phyloP scores from a whole-genome alignment of 2,329 filamentous ascomycete species.

The Fusarium lateritium region DNA sequence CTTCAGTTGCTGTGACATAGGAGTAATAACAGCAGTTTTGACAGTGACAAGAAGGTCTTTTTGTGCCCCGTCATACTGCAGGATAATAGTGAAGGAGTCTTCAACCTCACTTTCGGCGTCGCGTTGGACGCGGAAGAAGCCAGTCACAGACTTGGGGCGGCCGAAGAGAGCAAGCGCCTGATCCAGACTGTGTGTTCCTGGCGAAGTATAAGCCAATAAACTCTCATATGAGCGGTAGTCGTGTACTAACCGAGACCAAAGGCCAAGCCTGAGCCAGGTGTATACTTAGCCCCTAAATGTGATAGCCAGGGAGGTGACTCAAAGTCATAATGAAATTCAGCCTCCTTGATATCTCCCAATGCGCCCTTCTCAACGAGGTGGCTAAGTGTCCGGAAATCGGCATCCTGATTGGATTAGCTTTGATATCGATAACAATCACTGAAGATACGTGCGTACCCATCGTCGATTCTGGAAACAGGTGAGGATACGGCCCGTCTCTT shows the following conservation, averaged over 20 bases:
- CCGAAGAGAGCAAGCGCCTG: constrained; percentile 40
- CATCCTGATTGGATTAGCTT: constrained; percentile 25
- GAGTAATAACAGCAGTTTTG: constrained; percentile 37
- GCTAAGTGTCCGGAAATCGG: constrained; percentile 40
- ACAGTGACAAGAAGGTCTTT: constrained; percentile 50
- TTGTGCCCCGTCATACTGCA: constrained; percentile 66
- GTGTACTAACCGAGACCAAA: constrained; percentile 57
- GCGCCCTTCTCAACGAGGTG: constrained; percentile 30
- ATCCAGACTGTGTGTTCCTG: constrained; percentile 45
- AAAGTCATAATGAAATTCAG: constrained; percentile 76
- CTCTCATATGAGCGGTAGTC: too few relatives aligned
- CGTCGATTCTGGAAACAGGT: constrained; percentile 45
- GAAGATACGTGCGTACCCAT: constrained; percentile 21
- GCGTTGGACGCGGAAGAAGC: constrained; percentile 42
- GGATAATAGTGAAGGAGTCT: constrained; percentile 68
- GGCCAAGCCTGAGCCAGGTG: constrained; percentile 58
- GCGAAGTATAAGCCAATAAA: not conserved
- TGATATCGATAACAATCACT: too few relatives aligned
- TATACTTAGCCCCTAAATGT: constrained; percentile 52
- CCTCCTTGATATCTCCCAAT: constrained; percentile 72
- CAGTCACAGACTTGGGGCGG: constrained; percentile 39
- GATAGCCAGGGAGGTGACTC: constrained; percentile 58
- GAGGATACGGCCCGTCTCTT: constrained; percentile 37
- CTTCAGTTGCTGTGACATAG: constrained; percentile 40
- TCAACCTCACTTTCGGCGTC: constrained; percentile 53